Evolutionary conservation across 1,139 yeast genomes (phyloP).

Genomic region (Pichia sp.): DNA sequence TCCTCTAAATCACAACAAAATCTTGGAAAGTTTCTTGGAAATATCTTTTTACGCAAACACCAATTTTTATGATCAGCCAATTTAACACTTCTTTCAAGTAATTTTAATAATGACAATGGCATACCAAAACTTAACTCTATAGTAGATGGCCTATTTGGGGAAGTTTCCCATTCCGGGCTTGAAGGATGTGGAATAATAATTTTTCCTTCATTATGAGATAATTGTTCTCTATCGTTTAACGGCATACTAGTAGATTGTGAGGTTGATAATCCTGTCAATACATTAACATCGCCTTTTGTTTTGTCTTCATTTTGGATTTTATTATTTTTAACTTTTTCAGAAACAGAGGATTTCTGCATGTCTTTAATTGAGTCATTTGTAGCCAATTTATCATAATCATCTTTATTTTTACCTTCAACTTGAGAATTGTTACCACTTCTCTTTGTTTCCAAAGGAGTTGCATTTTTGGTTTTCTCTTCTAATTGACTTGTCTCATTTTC

Average conservation of each 20-base stretch:
- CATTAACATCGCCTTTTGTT: constrained; percentile 11
- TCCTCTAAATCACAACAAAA: constrained; percentile 56
- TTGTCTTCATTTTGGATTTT: constrained; percentile 20
- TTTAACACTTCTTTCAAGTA: constrained; percentile 46
- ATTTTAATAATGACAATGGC: constrained; percentile 43
- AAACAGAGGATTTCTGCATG: no score
- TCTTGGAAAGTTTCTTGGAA: constrained; percentile 54
- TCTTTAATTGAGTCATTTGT: no score
- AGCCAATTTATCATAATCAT: no score
- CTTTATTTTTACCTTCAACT: no score
- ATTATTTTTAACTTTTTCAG: neutral
- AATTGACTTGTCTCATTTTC: neutral
- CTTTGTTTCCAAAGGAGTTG: no score
- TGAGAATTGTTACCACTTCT: no score
- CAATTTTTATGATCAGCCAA: constrained; percentile 53
- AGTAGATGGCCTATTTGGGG: constrained; percentile 20
- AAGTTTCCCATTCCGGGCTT: constrained; percentile 3
- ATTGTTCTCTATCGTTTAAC: constrained; percentile 19
- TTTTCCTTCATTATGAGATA: constrained; percentile 7
- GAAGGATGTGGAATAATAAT: constrained; percentile 21
- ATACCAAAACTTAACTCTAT: constrained; percentile 48
- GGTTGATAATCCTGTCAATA: constrained; percentile 21
- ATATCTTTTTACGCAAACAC: constrained; percentile 42
- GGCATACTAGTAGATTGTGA: constrained; percentile 13
- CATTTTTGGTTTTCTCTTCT: neutral